phyloP scores from a whole-genome alignment of 139 green algal genomes.

The Picochlorum costavermella region DNA sequence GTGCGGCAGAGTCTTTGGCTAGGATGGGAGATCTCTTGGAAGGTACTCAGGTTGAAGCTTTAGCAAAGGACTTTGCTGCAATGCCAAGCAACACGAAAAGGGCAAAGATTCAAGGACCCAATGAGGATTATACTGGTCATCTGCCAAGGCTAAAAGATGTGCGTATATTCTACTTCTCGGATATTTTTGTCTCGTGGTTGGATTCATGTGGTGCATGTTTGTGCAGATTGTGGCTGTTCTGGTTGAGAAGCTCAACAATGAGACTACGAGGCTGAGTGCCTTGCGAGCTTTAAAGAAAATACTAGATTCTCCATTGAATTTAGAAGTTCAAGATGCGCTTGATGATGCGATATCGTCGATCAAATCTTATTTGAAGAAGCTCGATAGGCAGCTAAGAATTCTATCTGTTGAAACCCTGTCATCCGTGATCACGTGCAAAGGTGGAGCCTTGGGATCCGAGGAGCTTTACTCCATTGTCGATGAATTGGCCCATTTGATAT shows the following conservation, averaged over 20 bases:
- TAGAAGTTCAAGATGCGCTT: constrained; percentile 37
- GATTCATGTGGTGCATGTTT: neutral
- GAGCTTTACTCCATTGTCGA: constrained; percentile 13
- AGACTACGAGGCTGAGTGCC: constrained; percentile 79
- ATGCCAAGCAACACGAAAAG: constrained; percentile 14
- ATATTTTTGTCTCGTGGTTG: too few species aligned
- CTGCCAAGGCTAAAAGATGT: neutral
- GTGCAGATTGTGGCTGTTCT: constrained; percentile 51
- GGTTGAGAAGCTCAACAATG: constrained; percentile 82
- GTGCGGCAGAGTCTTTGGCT: constrained; percentile 49
- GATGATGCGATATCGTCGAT: constrained; percentile 53
- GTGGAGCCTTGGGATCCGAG: constrained; percentile 9
- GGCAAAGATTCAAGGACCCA: neutral
- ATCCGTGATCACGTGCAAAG: constrained; percentile 19
- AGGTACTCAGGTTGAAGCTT: constrained; percentile 15
- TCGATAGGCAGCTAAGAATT: constrained; percentile 73
- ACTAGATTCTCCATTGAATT: constrained; percentile 44
- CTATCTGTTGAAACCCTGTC: constrained; percentile 54
- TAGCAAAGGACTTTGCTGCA: constrained; percentile 31
- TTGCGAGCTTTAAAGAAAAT: constrained; percentile 71
- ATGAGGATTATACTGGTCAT: neutral
- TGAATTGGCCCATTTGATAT: constrained; percentile 50
- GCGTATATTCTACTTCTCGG: neutral
- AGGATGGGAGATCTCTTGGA: constrained; percentile 50
- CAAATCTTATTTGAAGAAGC: constrained; percentile 85